phyloP scores from a whole-genome alignment of 2,329 filamentous ascomycete species.

The Albophoma yamanashiensis region DNA sequence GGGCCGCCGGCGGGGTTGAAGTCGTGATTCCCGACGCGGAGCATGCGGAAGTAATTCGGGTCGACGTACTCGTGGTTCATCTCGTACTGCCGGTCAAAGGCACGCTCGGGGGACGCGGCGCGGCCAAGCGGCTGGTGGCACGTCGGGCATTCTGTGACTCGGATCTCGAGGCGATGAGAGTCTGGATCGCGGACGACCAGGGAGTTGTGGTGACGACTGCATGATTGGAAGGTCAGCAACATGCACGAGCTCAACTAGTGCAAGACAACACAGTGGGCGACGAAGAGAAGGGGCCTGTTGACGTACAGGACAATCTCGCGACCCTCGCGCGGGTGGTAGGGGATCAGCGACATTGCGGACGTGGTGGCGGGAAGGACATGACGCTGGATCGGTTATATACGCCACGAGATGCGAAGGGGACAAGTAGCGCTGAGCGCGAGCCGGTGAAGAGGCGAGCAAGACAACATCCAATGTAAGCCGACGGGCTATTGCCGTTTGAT shows the following conservation, averaged over 20 bases:
- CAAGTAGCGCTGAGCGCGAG: not conserved
- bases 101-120: conserved; percentile 32
- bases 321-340: conserved; percentile 62
- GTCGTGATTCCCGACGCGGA: conserved; percentile 46
- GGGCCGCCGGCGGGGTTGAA: conserved; percentile 33
- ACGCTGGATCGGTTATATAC: not conserved
- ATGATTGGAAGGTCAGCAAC: not conserved
- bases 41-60: conserved; percentile 91
- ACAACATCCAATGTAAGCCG: not conserved
- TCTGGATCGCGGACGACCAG: conserved; percentile 83
- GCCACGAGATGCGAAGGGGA: not conserved
- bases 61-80: conserved; percentile 60
- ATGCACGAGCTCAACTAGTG: not conserved
- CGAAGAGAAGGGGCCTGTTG: not conserved
- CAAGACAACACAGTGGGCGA: not conserved
- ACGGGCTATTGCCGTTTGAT: not conserved
- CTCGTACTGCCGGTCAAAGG: conserved; percentile 32
- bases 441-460: not conserved
- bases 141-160: conserved; percentile 75
- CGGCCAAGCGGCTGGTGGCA: conserved; percentile 63
- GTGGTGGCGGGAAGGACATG: conserved; percentile 8
- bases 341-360: conserved; percentile 55
- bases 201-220: conserved; percentile 81
- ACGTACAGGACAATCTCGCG: conserved; percentile 66
- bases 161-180: conserved; percentile 77